Evolutionary conservation across 2,329 filamentous ascomycete species (phyloP).

Genomic region (Fusarium sp.): DNA sequence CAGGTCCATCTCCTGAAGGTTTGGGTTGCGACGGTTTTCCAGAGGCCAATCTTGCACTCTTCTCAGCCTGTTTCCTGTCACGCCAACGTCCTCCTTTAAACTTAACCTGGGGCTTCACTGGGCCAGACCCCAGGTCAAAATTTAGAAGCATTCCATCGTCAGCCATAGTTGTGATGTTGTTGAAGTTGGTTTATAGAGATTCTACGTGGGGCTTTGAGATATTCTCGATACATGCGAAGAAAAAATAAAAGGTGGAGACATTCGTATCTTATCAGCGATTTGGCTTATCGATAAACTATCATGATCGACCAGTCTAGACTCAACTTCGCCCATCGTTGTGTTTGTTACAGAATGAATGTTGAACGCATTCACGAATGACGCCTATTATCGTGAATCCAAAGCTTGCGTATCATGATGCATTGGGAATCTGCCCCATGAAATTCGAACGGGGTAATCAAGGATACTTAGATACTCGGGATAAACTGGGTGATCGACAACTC

Average conservation of each 20-base stretch:
- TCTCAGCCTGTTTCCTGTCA: conserved; percentile 79
- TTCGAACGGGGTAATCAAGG: neutral
- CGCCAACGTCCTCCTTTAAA: conserved; percentile 96
- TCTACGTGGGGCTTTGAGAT: conserved; percentile 43
- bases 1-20: conserved; percentile 44
- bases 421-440: conserved; percentile 12
- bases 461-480: conserved; percentile 1
- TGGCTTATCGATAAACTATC: conserved; percentile 44
- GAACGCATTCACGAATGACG: neutral
- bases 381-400: conserved; percentile 23
- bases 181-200: conserved; percentile 33
- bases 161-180: conserved; percentile 71
- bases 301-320: conserved; percentile 12
- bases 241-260: conserved; percentile 31
- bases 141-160: conserved; percentile 97
- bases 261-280: conserved; percentile 15
- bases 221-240: conserved; percentile 31
- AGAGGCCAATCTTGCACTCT: conserved; percentile 50
- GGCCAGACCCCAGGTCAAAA: conserved; percentile 80
- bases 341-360: neutral
- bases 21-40: conserved; percentile 38
- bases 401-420: conserved; percentile 7
- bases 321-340: neutral
- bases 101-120: conserved; percentile 71
- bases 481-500: conserved; percentile 6